Percentiles rank a stretch among this genome's conserved stretches.
Evolutionary conservation across 108 stramenopile genomes (phyloP).

Genomic region (Stephanodiscus triporus): DNA sequence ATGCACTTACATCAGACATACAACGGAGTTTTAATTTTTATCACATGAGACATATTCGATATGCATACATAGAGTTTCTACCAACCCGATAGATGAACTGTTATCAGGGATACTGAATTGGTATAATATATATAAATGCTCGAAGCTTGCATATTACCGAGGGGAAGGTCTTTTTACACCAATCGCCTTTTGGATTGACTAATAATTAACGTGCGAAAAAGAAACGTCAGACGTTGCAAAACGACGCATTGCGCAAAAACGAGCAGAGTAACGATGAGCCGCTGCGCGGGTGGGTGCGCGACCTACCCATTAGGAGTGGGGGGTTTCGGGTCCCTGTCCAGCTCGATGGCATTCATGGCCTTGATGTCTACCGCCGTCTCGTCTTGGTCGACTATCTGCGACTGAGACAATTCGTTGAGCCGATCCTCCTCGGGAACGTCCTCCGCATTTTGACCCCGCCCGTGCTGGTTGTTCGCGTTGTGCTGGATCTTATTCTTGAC

Average conservation of each 20-base stretch:
- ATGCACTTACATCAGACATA: too few species aligned
- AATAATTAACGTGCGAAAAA: background rate
- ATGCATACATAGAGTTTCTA: too few species aligned
- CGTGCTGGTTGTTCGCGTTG: background rate
- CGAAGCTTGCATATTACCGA: background rate
- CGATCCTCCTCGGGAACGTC: background rate
- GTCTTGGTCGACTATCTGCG: constrained; percentile 5
- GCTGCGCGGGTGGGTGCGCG: background rate
- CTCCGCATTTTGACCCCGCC: background rate
- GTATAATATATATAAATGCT: too few species aligned
- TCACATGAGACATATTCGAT: too few species aligned
- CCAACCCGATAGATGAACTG: too few species aligned
- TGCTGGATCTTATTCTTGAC: constrained; percentile 19
- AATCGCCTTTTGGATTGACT: background rate
- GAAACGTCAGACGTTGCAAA: too few species aligned
- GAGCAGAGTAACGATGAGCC: background rate
- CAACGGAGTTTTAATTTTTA: too few species aligned
- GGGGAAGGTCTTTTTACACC: background rate
- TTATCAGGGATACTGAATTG: too few species aligned
- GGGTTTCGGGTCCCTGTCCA: constrained; percentile 6
- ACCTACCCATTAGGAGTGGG: constrained; percentile 9
- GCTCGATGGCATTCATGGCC: background rate
- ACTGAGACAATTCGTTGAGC: constrained; percentile 11
- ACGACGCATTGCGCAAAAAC: too few species aligned
- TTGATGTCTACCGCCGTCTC: background rate